Conservation (phyloP, 176 grass and related monocot genomes). For the Hordeum marinum region DNA sequence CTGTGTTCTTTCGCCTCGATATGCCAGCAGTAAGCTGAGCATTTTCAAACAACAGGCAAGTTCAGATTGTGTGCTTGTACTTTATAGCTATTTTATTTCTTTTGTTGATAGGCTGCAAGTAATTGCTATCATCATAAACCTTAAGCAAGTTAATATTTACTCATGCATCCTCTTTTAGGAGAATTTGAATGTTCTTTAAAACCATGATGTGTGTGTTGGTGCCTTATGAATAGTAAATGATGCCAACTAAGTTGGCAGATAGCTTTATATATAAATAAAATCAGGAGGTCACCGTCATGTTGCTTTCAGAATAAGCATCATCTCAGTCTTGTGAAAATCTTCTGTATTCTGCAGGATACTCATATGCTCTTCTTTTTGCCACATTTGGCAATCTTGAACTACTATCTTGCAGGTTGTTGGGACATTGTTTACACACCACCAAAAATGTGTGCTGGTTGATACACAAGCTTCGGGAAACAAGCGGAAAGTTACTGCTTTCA, state of each 20-base stretch:
- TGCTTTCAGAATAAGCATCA: background rate
- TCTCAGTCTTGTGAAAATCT: constrained; percentile 15
- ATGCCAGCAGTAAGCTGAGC: constrained; percentile 94
- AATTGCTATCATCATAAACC: background rate
- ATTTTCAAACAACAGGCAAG: constrained; percentile 96
- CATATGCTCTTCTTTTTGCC: background rate
- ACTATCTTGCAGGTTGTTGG: constrained; percentile 75
- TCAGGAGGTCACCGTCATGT: background rate
- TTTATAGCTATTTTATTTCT: background rate
- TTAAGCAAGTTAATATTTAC: background rate
- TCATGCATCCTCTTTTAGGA: background rate
- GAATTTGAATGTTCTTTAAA: background rate
- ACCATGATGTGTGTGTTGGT: background rate
- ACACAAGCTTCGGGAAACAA: constrained; percentile 79
- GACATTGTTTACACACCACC: constrained; percentile 91
- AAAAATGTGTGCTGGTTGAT: constrained; percentile 94
- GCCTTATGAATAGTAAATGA: background rate
- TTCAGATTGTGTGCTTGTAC: constrained; percentile 1
- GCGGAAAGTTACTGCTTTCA: constrained; percentile 87
- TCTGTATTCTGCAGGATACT: background rate
- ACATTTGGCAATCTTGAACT: constrained; percentile 17
- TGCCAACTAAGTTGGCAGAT: background rate
- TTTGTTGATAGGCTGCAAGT: background rate
- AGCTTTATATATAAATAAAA: background rate
- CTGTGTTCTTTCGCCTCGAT: constrained; percentile 86